phyloP scores from a whole-genome alignment of 139 green algal species.

The Closterium sp. region DNA sequence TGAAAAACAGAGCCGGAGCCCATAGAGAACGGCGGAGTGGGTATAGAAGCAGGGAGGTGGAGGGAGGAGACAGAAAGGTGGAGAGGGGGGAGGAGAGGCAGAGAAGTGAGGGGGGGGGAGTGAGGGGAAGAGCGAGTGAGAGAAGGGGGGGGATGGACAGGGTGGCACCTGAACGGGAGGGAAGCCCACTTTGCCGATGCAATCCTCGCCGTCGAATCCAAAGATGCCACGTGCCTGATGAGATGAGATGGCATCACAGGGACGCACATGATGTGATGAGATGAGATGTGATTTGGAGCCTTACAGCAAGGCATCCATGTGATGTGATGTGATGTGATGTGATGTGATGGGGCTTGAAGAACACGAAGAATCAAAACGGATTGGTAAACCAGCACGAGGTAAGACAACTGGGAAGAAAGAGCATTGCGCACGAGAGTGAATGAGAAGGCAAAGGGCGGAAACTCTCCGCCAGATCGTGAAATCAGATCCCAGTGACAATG shows the following conservation, averaged over 20 bases:
- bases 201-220: slow-evolving; percentile 78
- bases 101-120: neutral
- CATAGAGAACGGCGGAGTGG: slow-evolving; percentile 94
- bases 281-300: neutral
- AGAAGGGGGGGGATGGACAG: neutral
- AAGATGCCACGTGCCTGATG: slow-evolving; percentile 76
- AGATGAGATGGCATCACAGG: neutral
- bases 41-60: neutral
- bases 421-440: too few relatives aligned
- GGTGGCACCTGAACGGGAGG: slow-evolving; percentile 75
- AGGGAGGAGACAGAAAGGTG: neutral
- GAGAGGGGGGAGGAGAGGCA: neutral
- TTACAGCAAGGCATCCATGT: too few relatives aligned
- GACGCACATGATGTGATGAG: neutral
- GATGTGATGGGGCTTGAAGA: too few relatives aligned
- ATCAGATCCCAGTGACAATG: neutral
- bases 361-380: too few relatives aligned
- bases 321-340: slow-evolving; percentile 8
- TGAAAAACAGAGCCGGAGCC: slow-evolving; percentile 76
- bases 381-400: too few relatives aligned
- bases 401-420: too few relatives aligned
- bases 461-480: too few relatives aligned
- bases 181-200: slow-evolving; percentile 96
- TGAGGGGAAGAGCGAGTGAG: neutral
- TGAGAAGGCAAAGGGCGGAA: too few relatives aligned